Conservation (phyloP, 805 yeast genomes). For the Barnettozyma wickerhamii region DNA sequence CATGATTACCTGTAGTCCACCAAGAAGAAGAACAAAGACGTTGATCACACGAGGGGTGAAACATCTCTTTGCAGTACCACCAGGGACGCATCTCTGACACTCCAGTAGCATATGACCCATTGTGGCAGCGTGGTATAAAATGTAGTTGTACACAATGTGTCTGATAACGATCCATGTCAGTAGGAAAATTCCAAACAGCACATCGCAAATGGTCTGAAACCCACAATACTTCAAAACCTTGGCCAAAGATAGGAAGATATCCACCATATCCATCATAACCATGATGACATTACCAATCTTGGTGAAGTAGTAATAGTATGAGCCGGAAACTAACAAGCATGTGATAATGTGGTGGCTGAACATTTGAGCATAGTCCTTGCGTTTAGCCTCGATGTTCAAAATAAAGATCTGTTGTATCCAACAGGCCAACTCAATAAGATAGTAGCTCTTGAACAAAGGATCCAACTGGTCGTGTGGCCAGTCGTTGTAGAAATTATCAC, state of each 20-base stretch:
- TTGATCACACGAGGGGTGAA: slow-evolving; percentile 41
- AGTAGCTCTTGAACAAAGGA: slow-evolving; percentile 56
- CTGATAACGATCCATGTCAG: slow-evolving; percentile 65
- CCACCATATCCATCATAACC: slow-evolving; percentile 80
- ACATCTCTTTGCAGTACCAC: slow-evolving; percentile 37
- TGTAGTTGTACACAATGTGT: slow-evolving; percentile 68
- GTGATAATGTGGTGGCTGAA: slow-evolving; percentile 86
- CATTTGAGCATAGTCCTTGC: slow-evolving; percentile 87
- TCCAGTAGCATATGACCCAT: slow-evolving; percentile 43
- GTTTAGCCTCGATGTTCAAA: slow-evolving; percentile 67
- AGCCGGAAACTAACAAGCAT: slow-evolving; percentile 57
- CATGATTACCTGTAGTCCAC: slow-evolving; percentile 61
- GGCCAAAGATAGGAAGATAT: slow-evolving; percentile 65
- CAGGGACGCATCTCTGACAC: slow-evolving; percentile 36
- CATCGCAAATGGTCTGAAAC: slow-evolving; percentile 55
- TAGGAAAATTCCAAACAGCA: slow-evolving; percentile 62
- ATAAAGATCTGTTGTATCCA: slow-evolving; percentile 82
- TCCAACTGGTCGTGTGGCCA: slow-evolving; percentile 74
- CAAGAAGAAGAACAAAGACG: slow-evolving; percentile 51
- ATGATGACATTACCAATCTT: slow-evolving; percentile 77
- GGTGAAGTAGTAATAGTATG: slow-evolving; percentile 68
- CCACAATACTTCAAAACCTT: slow-evolving; percentile 76
- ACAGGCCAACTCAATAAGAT: slow-evolving; percentile 64
- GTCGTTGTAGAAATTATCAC: slow-evolving; percentile 52
- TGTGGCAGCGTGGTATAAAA: slow-evolving; percentile 54